phyloP scores from a whole-genome alignment of 345 rosid genomes.

The Pistacia vera region DNA sequence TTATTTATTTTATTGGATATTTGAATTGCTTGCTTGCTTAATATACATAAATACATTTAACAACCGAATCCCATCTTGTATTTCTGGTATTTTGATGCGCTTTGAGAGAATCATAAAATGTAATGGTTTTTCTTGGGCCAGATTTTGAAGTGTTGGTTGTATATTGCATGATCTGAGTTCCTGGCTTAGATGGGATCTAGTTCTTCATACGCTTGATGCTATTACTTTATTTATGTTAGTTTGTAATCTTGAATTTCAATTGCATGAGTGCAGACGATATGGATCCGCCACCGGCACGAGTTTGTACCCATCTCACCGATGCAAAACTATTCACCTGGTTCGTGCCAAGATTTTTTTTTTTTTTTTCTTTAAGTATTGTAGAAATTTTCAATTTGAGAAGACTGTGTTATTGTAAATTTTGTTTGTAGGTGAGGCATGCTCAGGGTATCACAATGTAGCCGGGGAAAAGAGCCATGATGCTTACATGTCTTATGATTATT shows the following conservation, averaged over 20 bases:
- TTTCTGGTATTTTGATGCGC: not conserved
- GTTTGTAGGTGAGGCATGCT: conserved; percentile 78
- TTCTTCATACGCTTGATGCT: not conserved
- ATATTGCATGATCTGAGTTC: conserved; percentile 1
- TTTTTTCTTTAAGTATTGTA: not conserved
- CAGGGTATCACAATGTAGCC: conserved; percentile 89
- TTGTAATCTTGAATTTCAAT: conserved; percentile 20
- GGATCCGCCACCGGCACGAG: conserved; percentile 37
- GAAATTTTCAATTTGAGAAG: not conserved
- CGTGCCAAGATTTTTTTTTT: conserved; percentile 8
- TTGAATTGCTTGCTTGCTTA: not conserved
- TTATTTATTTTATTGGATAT: not conserved
- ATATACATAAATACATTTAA: no score
- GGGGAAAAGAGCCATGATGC: conserved; percentile 54
- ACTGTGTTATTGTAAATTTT: not conserved
- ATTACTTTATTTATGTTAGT: not conserved
- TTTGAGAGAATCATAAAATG: not conserved
- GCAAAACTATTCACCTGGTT: conserved; percentile 80
- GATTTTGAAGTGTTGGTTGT: not conserved
- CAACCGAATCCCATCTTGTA: not conserved
- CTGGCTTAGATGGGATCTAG: not conserved
- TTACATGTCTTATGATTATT: conserved; percentile 59
- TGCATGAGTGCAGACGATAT: conserved; percentile 28
- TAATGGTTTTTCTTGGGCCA: not conserved
- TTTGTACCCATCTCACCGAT: conserved; percentile 69